Percentiles rank a stretch among this genome's conserved stretches.
Conservation (phyloP, 2,329 filamentous ascomycete genomes). For the Apiospora marii region DNA sequence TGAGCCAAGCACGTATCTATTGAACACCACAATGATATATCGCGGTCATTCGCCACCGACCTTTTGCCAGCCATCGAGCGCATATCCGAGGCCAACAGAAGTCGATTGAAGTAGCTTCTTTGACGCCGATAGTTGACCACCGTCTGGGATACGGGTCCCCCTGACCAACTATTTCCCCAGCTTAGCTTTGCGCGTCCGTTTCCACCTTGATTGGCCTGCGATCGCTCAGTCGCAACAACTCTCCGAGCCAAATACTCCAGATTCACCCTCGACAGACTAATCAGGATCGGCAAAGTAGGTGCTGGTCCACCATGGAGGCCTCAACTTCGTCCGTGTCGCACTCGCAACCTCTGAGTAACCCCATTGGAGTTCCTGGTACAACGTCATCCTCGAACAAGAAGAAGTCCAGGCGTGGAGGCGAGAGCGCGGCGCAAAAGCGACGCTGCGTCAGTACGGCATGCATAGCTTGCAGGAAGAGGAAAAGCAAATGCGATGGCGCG, state of each 20-base stretch:
- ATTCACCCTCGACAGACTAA: neutral
- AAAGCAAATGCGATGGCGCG: constrained; percentile 92
- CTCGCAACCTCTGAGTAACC: constrained; percentile 8
- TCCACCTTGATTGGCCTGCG: neutral
- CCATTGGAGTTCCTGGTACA: neutral
- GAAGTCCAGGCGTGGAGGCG: constrained; percentile 58
- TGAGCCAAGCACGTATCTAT: neutral
- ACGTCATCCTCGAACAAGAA: constrained; percentile 48
- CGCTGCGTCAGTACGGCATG: constrained; percentile 87
- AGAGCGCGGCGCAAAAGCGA: constrained; percentile 66
- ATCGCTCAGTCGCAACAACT: neutral
- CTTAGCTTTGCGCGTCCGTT: neutral
- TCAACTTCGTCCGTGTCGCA: neutral
- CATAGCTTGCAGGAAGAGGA: constrained; percentile 79
- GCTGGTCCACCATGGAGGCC: constrained; percentile 5
- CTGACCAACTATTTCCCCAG: neutral
- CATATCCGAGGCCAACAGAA: constrained; percentile 10
- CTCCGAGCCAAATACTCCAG: neutral
- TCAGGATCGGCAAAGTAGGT: neutral
- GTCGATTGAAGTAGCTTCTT: neutral
- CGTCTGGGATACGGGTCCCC: neutral
- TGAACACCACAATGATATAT: constrained; percentile 19
- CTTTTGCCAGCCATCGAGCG: constrained; percentile 15
- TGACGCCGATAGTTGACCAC: neutral
- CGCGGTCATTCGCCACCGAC: neutral